Conservation (phyloP, 352 stramenopile species). For the Plasmopara muralis region DNA sequence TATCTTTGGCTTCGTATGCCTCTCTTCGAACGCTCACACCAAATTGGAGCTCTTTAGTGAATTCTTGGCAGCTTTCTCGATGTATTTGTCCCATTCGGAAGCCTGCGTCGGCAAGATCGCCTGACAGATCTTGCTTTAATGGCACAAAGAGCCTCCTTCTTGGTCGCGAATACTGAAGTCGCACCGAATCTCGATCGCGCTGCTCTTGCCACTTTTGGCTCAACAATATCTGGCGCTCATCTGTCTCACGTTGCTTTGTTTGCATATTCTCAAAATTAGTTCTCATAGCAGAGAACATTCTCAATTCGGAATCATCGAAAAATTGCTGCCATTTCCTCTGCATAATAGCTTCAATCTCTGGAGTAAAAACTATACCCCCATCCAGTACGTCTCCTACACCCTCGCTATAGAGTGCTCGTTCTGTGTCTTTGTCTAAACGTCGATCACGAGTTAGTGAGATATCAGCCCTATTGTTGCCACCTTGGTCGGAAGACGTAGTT, state of each 20-base stretch:
- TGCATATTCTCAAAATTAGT: conserved; percentile 37
- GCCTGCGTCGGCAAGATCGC: conserved; percentile 13
- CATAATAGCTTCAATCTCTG: conserved; percentile 40
- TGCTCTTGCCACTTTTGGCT: conserved; percentile 64
- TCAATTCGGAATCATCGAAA: conserved; percentile 44
- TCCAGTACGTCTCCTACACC: conserved; percentile 24
- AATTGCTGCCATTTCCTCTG: conserved; percentile 55
- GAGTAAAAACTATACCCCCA: conserved; percentile 45
- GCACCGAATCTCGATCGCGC: conserved; percentile 36
- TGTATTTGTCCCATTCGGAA: conserved; percentile 47
- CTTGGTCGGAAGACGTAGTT: conserved; percentile 3
- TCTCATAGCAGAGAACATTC: conserved; percentile 50
- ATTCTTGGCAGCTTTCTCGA: conserved; percentile 44
- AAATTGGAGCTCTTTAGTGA: conserved; percentile 44
- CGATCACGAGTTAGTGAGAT: not conserved
- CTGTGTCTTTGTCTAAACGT: conserved; percentile 28
- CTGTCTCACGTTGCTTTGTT: conserved; percentile 31
- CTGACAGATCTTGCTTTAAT: conserved; percentile 1
- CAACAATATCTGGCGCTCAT: conserved; percentile 45
- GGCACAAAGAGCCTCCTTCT: conserved; percentile 9
- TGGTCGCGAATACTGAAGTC: conserved; percentile 28
- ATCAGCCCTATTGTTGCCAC: conserved; percentile 1
- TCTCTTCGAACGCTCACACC: conserved; percentile 36
- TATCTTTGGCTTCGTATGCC: conserved; percentile 13
- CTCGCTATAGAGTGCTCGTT: conserved; percentile 40